These are phyloP conservation scores for Ogataea trehalophila DNA, from an alignment of 805 yeast genomes.

Conservation along the genomic window DNA sequence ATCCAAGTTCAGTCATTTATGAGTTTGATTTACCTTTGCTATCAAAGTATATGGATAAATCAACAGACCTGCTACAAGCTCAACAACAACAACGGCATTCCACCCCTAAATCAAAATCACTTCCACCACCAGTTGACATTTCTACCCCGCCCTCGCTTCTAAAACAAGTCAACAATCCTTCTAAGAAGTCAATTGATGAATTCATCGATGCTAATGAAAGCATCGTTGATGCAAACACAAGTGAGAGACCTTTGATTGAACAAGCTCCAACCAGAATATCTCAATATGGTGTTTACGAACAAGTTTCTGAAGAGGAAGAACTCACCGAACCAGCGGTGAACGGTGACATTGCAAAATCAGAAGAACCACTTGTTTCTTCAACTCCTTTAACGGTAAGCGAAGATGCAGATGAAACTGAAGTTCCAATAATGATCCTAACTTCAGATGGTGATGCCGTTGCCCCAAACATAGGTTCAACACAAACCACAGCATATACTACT, in stretches of 20 bases:
- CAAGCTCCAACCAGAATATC: slow-evolving; percentile 13
- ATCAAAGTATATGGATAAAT: slow-evolving; percentile 24
- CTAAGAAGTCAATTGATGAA: slow-evolving; percentile 6
- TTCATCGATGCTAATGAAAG: slow-evolving; percentile 14
- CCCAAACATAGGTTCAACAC: not conserved
- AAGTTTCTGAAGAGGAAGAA: slow-evolving; percentile 12
- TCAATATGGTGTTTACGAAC: slow-evolving; percentile 18
- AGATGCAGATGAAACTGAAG: not conserved
- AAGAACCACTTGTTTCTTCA: slow-evolving; percentile 2
- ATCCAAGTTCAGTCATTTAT: slow-evolving; percentile 31
- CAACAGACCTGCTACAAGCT: not conserved
- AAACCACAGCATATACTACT: not conserved
- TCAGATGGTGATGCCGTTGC: not conserved
- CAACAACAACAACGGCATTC: not conserved
- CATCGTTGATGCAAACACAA: not conserved
- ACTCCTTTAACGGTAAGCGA: slow-evolving; percentile 3
- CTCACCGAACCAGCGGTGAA: not conserved
- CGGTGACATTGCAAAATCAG: not conserved
- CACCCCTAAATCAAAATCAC: not conserved
- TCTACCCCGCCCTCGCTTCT: not conserved
- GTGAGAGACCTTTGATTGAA: slow-evolving; percentile 5
- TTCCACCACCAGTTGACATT: not conserved
- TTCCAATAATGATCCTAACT: not conserved
- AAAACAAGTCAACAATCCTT: not conserved
- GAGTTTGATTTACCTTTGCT: slow-evolving; percentile 29